Conservation (phyloP, 1,139 yeast genomes). For the Debaryomycetaceae sp. region DNA sequence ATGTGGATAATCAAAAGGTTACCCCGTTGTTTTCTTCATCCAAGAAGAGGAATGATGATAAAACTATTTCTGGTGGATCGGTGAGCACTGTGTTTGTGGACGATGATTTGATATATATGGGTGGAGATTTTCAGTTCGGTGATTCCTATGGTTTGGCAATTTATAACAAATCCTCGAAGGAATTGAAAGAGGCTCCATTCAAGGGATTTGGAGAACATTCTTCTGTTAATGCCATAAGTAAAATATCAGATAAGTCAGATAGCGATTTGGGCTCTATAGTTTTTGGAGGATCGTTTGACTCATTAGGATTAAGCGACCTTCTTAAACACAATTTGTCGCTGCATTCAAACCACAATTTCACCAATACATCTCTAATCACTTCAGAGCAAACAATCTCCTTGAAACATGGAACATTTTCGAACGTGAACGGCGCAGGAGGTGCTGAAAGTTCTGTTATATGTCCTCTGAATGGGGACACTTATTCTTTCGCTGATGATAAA, state of each 20-base stretch:
- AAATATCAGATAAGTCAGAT: constrained; percentile 35
- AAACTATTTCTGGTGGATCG: constrained; percentile 42
- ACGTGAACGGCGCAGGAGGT: constrained; percentile 46
- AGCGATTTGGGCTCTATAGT: constrained; percentile 45
- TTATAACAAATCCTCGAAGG: constrained; percentile 50
- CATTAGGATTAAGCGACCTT: constrained; percentile 55
- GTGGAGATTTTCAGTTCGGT: constrained; percentile 68
- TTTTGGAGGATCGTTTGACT: constrained; percentile 75
- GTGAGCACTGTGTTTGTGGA: constrained; percentile 50
- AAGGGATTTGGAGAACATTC: constrained; percentile 71
- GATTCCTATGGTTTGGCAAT: constrained; percentile 61
- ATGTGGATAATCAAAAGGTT: constrained; percentile 44
- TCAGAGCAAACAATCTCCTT: constrained; percentile 71
- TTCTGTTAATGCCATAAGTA: constrained; percentile 60
- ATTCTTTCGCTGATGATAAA: constrained; percentile 52
- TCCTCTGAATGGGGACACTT: constrained; percentile 46
- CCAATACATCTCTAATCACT: constrained; percentile 39
- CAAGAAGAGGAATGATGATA: constrained; percentile 21
- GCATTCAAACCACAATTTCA: constrained; percentile 23
- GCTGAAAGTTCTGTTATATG: constrained; percentile 50
- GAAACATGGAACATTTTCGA: constrained; percentile 55
- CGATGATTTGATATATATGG: constrained; percentile 60
- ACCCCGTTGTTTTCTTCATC: constrained; percentile 29
- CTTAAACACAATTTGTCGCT: constrained; percentile 29
- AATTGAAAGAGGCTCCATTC: constrained; percentile 57